These are phyloP conservation scores for Metschnikowia cerradonensis DNA, from an alignment of 805 yeast species.

Conservation along the genomic window DNA sequence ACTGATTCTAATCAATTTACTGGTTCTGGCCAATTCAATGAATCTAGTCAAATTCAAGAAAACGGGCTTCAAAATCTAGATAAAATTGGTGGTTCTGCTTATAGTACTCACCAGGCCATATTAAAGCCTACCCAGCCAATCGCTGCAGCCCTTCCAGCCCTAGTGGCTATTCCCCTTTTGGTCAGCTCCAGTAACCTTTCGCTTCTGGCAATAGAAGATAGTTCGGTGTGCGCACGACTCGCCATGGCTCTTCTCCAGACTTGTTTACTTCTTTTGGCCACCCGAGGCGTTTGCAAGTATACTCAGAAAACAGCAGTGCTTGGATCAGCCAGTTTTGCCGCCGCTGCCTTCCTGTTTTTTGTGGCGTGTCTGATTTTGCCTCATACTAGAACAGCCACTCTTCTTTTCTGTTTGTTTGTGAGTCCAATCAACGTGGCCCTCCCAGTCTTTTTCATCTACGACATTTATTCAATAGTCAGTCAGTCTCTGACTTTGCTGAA, in stretches of 20 bases:
- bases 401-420: conserved; percentile 28
- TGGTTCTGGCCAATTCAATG: no score
- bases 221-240: conserved; percentile 6
- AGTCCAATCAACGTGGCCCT: conserved; percentile 30
- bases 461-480: conserved; percentile 17
- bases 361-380: conserved; percentile 23
- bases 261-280: conserved; percentile 16
- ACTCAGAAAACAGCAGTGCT: conserved; percentile 4
- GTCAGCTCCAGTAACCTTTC: conserved; percentile 25
- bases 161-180: conserved; percentile 30
- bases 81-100: no score
- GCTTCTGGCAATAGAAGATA: conserved; percentile 4
- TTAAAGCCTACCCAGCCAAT: conserved; percentile 8
- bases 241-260: conserved; percentile 22
- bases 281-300: conserved; percentile 13
- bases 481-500: not conserved
- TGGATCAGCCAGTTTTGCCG: conserved; percentile 14
- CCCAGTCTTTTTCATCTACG: conserved; percentile 24
- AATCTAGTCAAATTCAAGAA: no score
- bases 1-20: no score
- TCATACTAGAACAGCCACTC: conserved; percentile 22
- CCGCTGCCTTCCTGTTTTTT: conserved; percentile 21
- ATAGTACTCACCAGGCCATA: no score
- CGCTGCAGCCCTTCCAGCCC: conserved; percentile 29
- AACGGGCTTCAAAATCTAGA: no score